phyloP scores from a whole-genome alignment of 129 eudicot genomes.

The Kitagawia praeruptora region DNA sequence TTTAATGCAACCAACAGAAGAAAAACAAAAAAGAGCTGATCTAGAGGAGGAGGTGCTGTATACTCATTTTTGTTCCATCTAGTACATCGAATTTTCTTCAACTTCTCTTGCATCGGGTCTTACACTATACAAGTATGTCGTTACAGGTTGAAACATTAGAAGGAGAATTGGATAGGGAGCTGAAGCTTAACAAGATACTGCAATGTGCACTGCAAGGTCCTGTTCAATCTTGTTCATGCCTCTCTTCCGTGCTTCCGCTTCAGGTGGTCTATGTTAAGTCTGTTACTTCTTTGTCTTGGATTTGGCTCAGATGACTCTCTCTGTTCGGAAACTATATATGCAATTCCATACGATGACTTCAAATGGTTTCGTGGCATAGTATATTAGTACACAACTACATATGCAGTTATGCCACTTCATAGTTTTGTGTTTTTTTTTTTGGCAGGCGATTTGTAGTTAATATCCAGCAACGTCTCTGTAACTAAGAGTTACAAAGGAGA shows the following conservation, averaged over 20 bases:
- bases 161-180: conserved; percentile 60
- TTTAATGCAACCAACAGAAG: conserved; percentile 62
- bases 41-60: conserved; percentile 59
- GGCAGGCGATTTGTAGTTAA: neutral
- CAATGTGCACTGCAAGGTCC: conserved; percentile 61
- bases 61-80: neutral
- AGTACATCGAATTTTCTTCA: neutral
- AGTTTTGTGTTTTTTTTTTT: neutral
- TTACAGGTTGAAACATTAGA: conserved; percentile 64
- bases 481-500: neutral
- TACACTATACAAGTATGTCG: neutral
- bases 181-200: conserved; percentile 50
- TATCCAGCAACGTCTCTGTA: neutral
- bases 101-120: neutral
- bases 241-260: conserved; percentile 50
- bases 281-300: neutral
- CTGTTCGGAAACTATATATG: neutral
- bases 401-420: neutral
- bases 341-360: neutral
- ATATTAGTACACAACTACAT: too few relatives aligned
- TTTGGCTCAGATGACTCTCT: neutral
- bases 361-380: neutral
- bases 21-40: conserved; percentile 35
- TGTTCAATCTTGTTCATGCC: conserved; percentile 43
- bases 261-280: conserved; percentile 53